These are phyloP conservation scores for Diutina ranongensis DNA, from an alignment of 1,139 yeast species.

Conservation along the genomic window DNA sequence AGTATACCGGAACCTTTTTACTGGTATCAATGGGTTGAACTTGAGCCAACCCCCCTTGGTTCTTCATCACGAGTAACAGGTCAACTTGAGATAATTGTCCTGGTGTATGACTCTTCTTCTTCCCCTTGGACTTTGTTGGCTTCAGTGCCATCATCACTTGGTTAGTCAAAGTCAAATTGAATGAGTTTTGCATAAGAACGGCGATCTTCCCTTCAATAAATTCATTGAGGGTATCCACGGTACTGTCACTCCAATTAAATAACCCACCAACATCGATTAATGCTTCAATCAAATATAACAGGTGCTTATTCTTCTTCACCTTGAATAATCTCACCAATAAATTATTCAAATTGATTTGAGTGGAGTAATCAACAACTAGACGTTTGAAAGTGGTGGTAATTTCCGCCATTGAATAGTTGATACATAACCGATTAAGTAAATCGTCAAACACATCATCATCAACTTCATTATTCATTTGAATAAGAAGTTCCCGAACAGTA, in stretches of 20 bases:
- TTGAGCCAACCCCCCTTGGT: not conserved
- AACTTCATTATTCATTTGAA: constrained; percentile 3
- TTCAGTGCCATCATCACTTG: constrained; percentile 28
- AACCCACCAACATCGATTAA: constrained; percentile 67
- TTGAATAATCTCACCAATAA: constrained; percentile 1
- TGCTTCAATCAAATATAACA: constrained; percentile 50
- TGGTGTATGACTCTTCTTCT: constrained; percentile 13
- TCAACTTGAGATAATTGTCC: constrained; percentile 3
- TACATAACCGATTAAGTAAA: constrained; percentile 45
- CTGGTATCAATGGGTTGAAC: not conserved
- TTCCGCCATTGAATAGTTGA: constrained; percentile 42
- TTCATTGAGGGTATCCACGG: constrained; percentile 31
- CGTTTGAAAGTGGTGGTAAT: constrained; percentile 25
- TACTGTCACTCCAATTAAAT: constrained; percentile 45
- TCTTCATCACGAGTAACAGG: constrained; percentile 1
- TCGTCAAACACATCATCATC: constrained; percentile 26
- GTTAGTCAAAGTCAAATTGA: constrained; percentile 44
- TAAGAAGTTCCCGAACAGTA: constrained; percentile 43
- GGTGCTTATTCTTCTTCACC: constrained; percentile 13
- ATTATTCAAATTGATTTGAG: constrained; percentile 2
- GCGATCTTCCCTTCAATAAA: constrained; percentile 39
- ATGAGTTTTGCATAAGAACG: constrained; percentile 37
- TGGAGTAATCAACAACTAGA: not conserved
- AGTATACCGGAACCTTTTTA: constrained; percentile 1
- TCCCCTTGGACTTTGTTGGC: constrained; percentile 12